These are phyloP conservation scores for Sonneratia alba DNA, from an alignment of 345 rosid species.

Conservation along the genomic window DNA sequence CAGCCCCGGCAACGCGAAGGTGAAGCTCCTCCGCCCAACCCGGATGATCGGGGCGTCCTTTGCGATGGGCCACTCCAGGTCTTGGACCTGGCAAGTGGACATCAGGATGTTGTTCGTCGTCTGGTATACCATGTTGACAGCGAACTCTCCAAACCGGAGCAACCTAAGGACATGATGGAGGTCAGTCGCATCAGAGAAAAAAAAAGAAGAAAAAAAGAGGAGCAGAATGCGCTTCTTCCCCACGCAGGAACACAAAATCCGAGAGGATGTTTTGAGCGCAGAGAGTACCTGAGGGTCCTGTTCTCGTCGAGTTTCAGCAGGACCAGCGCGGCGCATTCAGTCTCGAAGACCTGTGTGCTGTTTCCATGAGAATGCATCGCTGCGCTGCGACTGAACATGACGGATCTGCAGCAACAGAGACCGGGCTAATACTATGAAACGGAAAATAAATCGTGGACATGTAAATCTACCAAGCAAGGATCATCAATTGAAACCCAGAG, in stretches of 20 bases:
- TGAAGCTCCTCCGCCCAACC: slow-evolving; percentile 12
- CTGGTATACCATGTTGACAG: slow-evolving; percentile 4
- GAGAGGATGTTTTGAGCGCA: no score
- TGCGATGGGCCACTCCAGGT: slow-evolving; percentile 14
- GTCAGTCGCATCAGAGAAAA: neutral
- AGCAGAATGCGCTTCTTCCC: no score
- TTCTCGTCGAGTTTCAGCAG: neutral
- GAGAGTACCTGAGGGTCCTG: neutral
- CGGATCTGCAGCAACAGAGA: neutral
- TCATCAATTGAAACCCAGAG: neutral
- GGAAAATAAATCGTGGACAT: no score
- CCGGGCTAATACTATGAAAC: no score
- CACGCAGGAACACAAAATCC: no score
- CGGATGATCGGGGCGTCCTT: slow-evolving; percentile 11
- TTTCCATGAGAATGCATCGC: neutral
- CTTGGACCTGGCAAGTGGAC: slow-evolving; percentile 3
- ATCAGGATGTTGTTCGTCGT: slow-evolving; percentile 2
- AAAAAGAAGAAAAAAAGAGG: no score
- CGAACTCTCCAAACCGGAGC: slow-evolving; percentile 10
- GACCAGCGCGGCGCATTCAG: neutral
- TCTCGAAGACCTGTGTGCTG: slow-evolving; percentile 3
- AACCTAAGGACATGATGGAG: neutral
- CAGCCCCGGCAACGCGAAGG: slow-evolving; percentile 10
- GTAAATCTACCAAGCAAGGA: no score
- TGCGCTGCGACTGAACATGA: neutral